phyloP scores from a whole-genome alignment of 2,329 filamentous ascomycete genomes.

The Penicillium griseofulvum region DNA sequence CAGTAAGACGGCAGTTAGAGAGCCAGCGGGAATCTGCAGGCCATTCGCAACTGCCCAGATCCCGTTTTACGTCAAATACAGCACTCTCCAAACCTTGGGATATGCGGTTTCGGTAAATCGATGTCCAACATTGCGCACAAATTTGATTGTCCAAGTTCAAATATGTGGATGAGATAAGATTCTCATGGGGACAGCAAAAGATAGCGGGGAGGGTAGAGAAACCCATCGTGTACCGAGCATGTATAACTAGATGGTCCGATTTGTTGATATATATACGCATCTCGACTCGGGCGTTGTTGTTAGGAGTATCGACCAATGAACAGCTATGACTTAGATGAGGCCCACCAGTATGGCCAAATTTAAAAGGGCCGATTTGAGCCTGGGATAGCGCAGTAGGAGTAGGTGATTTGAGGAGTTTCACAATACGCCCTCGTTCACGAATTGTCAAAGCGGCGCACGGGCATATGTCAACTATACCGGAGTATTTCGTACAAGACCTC shows the following conservation, averaged over 20 bases:
- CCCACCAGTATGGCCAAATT: not conserved
- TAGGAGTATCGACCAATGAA: not conserved
- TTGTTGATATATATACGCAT: not conserved
- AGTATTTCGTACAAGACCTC: constrained; percentile 6
- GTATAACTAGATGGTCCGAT: not conserved
- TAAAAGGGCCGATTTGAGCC: constrained; percentile 3
- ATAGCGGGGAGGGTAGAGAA: not conserved
- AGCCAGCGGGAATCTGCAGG: too few relatives aligned
- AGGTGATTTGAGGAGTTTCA: constrained; percentile 6
- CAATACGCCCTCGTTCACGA: constrained; percentile 6
- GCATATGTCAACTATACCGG: constrained; percentile 11
- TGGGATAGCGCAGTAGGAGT: not conserved
- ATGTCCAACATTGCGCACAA: too few relatives aligned
- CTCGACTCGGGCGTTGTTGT: not conserved
- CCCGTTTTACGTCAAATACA: too few relatives aligned
- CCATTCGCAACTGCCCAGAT: too few relatives aligned
- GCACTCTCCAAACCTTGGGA: too few relatives aligned
- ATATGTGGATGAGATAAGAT: too few relatives aligned
- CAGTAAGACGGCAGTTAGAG: too few relatives aligned
- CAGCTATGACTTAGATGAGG: not conserved
- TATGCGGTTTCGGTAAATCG: too few relatives aligned
- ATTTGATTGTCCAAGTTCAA: too few relatives aligned
- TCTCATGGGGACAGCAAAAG: too few relatives aligned
- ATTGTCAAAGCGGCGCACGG: constrained; percentile 13
- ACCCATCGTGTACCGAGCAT: not conserved